Evolutionary conservation across 441 rosid genomes (phyloP).

Genomic region (Dalechampia spathulata): DNA sequence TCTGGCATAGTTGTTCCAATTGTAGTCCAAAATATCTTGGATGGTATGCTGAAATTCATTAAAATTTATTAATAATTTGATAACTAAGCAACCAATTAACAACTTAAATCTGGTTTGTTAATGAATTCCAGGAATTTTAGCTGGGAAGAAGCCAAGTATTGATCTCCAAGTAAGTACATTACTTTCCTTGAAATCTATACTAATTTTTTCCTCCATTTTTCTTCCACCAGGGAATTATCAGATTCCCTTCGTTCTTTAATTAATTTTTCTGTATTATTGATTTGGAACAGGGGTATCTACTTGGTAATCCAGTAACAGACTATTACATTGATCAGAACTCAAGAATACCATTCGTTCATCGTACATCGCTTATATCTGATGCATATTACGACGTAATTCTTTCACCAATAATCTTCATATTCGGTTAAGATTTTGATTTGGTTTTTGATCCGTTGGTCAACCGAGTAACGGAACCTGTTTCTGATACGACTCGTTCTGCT

Average conservation of each 20-base stretch:
- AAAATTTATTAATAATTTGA: no score
- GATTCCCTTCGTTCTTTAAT: no score
- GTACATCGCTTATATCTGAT: conserved; percentile 9
- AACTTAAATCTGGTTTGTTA: not conserved
- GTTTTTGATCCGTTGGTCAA: no score
- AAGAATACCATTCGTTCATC: conserved; percentile 8
- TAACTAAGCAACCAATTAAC: not conserved
- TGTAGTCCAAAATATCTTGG: conserved; percentile 24
- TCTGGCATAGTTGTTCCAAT: conserved; percentile 30
- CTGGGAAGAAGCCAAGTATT: conserved; percentile 8
- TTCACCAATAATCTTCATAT: not conserved
- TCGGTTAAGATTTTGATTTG: no score
- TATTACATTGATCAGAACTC: conserved; percentile 8
- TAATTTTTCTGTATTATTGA: no score
- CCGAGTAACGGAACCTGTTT: no score
- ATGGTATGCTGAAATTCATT: conserved; percentile 2
- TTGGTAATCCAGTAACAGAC: conserved; percentile 12
- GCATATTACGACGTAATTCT: conserved; percentile 6
- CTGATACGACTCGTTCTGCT: not conserved
- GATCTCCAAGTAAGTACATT: no score
- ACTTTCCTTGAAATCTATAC: not conserved
- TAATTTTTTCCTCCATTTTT: no score
- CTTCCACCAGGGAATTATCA: not conserved
- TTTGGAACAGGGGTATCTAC: conserved; percentile 8
- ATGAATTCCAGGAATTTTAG: conserved; percentile 8